These are phyloP conservation scores for Polygonum maritimum DNA, from an alignment of 148 eudicot genomes.

Conservation along the genomic window DNA sequence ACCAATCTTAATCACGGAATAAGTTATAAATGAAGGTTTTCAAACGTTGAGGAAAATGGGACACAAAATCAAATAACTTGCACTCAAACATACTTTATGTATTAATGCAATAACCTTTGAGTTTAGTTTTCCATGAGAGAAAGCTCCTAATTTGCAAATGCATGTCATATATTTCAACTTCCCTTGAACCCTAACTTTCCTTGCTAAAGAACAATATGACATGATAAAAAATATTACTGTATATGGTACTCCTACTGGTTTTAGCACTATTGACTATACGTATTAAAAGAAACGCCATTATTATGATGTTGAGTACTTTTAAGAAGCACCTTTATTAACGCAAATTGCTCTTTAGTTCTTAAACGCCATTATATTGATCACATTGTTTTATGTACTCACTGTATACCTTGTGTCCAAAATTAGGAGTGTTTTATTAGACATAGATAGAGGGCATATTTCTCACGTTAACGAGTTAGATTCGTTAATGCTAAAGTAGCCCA, in stretches of 20 bases:
- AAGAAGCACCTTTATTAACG: neutral
- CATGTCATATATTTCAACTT: neutral
- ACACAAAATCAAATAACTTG: too few species aligned
- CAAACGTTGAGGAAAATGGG: too few species aligned
- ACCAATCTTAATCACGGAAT: too few species aligned
- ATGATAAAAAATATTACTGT: neutral
- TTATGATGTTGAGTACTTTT: neutral
- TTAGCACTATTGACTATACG: neutral
- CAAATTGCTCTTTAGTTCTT: conserved; percentile 1
- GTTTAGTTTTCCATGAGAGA: too few species aligned
- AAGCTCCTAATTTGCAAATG: neutral
- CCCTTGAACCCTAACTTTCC: neutral
- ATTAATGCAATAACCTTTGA: too few species aligned
- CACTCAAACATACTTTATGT: too few species aligned
- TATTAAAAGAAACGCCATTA: neutral
- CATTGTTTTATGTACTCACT: neutral
- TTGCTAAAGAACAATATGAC: neutral
- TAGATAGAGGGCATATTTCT: conserved; percentile 3
- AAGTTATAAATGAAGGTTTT: too few species aligned
- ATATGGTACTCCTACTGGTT: neutral
- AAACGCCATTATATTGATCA: neutral
- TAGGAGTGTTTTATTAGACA: too few species aligned
- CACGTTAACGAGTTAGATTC: neutral
- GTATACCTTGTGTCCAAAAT: neutral
- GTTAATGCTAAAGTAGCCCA: neutral